Conservation (phyloP, 2,329 filamentous ascomycete genomes). For the Colletotrichum camelliae region DNA sequence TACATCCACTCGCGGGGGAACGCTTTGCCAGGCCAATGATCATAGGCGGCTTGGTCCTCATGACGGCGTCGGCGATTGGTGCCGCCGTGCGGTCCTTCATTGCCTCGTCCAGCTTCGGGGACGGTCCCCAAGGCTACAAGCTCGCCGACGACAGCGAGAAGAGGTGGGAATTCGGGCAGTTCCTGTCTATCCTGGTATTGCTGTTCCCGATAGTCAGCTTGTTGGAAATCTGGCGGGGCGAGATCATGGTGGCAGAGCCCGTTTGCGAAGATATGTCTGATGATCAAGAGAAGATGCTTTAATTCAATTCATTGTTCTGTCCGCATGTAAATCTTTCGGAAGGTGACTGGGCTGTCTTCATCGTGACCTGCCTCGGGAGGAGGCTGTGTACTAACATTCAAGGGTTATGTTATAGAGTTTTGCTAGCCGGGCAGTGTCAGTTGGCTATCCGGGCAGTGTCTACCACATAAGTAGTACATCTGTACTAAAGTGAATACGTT, state of each 20-base stretch:
- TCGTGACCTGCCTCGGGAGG: no score
- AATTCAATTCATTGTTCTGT: not conserved
- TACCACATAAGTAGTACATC: no score
- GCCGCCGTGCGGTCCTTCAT: conserved; percentile 62
- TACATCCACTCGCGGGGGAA: conserved; percentile 64
- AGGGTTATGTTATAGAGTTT: no score
- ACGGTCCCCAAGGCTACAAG: conserved; percentile 41
- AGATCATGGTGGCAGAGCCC: conserved; percentile 38
- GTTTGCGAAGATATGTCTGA: not conserved
- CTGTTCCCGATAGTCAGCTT: conserved; percentile 64
- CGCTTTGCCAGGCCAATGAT: conserved; percentile 61
- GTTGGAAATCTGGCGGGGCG: conserved; percentile 63
- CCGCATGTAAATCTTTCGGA: not conserved
- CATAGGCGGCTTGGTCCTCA: conserved; percentile 58
- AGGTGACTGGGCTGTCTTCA: not conserved
- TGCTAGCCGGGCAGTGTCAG: no score
- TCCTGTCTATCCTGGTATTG: conserved; percentile 64
- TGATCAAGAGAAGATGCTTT: not conserved
- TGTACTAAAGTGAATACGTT: no score
- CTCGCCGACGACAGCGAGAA: conserved; percentile 59
- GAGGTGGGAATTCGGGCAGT: conserved; percentile 67
- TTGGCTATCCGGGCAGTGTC: no score
- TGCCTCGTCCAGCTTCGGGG: no score
- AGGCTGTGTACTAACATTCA: no score
- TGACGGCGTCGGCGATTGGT: conserved; percentile 62